These are phyloP conservation scores for Eucalyptus pumila DNA, from an alignment of 345 rosid species.

Conservation along the genomic window DNA sequence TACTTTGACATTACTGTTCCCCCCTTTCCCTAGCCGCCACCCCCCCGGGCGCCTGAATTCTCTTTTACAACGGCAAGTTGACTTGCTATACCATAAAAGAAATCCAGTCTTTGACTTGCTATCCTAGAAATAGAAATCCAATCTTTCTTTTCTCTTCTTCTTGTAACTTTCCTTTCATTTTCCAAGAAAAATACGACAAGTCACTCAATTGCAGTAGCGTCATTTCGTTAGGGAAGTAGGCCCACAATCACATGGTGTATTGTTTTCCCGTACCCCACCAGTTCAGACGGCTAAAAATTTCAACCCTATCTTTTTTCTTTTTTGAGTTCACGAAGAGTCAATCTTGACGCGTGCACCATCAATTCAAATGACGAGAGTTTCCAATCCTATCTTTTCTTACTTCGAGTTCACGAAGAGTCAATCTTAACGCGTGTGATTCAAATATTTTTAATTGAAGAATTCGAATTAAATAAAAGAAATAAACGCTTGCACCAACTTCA, in stretches of 20 bases:
- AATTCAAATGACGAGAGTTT: neutral
- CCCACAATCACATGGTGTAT: neutral
- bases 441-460: neutral
- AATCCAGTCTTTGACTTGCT: neutral
- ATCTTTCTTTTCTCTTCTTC: neutral
- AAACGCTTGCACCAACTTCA: neutral
- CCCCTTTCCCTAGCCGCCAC: too few relatives aligned
- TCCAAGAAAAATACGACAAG: too few relatives aligned
- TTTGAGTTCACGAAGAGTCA: neutral
- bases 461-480: neutral
- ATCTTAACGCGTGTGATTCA: neutral
- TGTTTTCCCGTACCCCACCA: neutral
- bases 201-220: rapidly evolving
- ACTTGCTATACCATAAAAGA: neutral
- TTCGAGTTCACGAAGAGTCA: neutral
- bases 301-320: neutral
- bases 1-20: too few relatives aligned
- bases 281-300: too few relatives aligned
- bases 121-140: too few relatives aligned
- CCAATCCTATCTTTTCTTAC: too few relatives aligned
- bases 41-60: too few relatives aligned
- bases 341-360: neutral
- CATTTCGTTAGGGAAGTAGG: neutral
- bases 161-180: neutral
- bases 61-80: neutral